Conservation (phyloP, 768 basidiomycete species). For the Suillus alpinus region DNA sequence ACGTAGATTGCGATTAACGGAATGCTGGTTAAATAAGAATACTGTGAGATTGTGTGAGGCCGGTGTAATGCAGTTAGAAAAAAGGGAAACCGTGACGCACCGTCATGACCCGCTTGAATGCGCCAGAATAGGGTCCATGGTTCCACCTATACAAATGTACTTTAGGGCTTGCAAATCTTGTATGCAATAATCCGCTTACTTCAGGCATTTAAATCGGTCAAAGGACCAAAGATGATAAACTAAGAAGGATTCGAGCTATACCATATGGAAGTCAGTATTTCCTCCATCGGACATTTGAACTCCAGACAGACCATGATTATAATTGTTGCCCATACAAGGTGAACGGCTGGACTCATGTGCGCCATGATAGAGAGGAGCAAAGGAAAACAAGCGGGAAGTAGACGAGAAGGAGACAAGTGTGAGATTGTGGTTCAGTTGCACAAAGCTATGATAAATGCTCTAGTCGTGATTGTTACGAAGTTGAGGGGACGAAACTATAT, state of each 20-base stretch:
- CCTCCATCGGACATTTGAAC: background rate
- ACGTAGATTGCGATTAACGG: conserved; percentile 60
- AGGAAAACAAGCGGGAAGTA: conserved; percentile 19
- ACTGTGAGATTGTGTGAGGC: conserved; percentile 39
- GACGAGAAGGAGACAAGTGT: conserved; percentile 11
- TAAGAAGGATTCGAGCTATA: conserved; percentile 59
- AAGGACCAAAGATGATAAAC: conserved; percentile 78
- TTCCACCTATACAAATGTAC: conserved; percentile 52
- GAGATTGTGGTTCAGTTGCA: background rate
- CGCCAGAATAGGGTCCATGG: conserved; percentile 60
- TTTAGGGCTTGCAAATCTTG: background rate
- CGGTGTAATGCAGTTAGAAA: background rate
- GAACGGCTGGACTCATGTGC: conserved; percentile 58
- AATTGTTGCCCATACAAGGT: conserved; percentile 63
- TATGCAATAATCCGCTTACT: conserved; percentile 34
- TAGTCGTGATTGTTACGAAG: background rate
- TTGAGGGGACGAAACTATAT: background rate
- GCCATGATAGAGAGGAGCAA: conserved; percentile 43
- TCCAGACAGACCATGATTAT: conserved; percentile 43
- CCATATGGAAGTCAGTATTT: background rate
- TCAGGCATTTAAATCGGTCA: conserved; percentile 73
- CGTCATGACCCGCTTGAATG: conserved; percentile 85
- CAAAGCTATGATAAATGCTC: background rate
- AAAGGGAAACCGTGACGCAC: conserved; percentile 37
- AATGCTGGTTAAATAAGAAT: conserved; percentile 64